Evolutionary conservation across 805 yeast species (phyloP).

Genomic region (Myxozyma melibiosi): DNA sequence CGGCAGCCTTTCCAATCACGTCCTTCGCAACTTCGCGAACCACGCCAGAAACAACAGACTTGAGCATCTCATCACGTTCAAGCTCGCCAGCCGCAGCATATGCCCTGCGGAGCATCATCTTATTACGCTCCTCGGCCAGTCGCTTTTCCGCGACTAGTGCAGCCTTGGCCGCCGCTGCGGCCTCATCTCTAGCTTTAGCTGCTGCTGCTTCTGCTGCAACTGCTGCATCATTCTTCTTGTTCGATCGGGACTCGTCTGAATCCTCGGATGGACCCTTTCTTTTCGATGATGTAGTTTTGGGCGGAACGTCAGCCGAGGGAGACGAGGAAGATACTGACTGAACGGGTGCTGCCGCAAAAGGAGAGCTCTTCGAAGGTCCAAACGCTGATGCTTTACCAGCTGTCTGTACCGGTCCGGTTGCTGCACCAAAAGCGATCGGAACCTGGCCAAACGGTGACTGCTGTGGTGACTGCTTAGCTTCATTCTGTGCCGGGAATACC

Average conservation of each 20-base stretch:
- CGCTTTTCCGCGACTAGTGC: not conserved
- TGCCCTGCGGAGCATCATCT: not conserved
- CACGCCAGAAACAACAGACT: slow-evolving; percentile 23
- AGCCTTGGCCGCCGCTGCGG: not conserved
- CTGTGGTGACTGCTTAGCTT: too few species aligned
- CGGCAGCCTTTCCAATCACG: slow-evolving; percentile 8
- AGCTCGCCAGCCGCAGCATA: not conserved
- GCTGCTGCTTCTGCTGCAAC: not conserved
- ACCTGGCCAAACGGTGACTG: not conserved
- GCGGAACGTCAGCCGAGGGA: too few species aligned
- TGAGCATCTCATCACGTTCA: slow-evolving; percentile 12
- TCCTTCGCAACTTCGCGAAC: slow-evolving; percentile 23
- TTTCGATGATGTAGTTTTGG: too few species aligned
- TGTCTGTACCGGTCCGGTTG: too few species aligned
- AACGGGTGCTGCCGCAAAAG: too few species aligned
- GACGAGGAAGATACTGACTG: too few species aligned
- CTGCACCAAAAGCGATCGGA: not conserved
- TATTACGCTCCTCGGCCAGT: slow-evolving; percentile 4
- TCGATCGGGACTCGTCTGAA: too few species aligned
- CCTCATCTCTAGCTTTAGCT: not conserved
- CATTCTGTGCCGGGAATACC: too few species aligned
- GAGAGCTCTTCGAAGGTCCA: too few species aligned
- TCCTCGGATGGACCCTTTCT: too few species aligned
- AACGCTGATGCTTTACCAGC: too few species aligned
- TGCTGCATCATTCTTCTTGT: not conserved